A percentile compares a stretch with the other conserved stretches of the same genome.
phyloP scores from a whole-genome alignment of 768 basidiomycete genomes.

The Tricholoma flavovirens region DNA sequence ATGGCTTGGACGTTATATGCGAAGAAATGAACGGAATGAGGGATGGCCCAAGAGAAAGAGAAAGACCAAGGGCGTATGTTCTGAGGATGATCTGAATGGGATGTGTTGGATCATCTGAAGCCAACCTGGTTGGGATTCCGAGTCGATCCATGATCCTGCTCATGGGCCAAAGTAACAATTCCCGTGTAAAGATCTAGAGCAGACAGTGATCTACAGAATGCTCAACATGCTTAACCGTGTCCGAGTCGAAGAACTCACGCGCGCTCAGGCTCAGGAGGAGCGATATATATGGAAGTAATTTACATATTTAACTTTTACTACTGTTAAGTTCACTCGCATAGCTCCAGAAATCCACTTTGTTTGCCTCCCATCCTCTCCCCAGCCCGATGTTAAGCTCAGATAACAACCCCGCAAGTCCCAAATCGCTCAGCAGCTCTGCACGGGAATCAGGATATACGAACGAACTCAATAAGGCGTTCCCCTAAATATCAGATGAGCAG shows the following conservation, averaged over 20 bases:
- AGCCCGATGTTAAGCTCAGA: conserved; percentile 27
- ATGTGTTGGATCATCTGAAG: background rate
- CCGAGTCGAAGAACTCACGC: no score
- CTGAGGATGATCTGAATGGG: conserved; percentile 48
- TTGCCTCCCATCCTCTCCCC: conserved; percentile 25
- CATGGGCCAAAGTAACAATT: conserved; percentile 6
- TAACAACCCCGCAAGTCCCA: conserved; percentile 42
- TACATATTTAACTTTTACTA: background rate
- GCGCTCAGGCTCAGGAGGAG: no score
- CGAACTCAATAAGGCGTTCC: conserved; percentile 44
- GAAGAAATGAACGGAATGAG: conserved; percentile 48
- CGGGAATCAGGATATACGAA: conserved; percentile 78
- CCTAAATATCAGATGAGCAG: conserved; percentile 32
- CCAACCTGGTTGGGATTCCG: background rate
- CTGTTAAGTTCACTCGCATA: conserved; percentile 32
- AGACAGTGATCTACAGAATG: no score
- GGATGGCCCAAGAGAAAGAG: conserved; percentile 61
- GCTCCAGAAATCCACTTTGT: conserved; percentile 65
- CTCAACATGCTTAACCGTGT: no score
- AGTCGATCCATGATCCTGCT: conserved; percentile 10
- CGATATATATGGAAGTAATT: no score
- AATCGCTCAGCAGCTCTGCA: conserved; percentile 52
- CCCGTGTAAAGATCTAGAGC: background rate
- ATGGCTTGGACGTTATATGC: conserved; percentile 18
- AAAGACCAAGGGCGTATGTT: conserved; percentile 62